These are phyloP conservation scores for Typha latifolia DNA, from an alignment of 176 grass and related monocot species.

Conservation along the genomic window DNA sequence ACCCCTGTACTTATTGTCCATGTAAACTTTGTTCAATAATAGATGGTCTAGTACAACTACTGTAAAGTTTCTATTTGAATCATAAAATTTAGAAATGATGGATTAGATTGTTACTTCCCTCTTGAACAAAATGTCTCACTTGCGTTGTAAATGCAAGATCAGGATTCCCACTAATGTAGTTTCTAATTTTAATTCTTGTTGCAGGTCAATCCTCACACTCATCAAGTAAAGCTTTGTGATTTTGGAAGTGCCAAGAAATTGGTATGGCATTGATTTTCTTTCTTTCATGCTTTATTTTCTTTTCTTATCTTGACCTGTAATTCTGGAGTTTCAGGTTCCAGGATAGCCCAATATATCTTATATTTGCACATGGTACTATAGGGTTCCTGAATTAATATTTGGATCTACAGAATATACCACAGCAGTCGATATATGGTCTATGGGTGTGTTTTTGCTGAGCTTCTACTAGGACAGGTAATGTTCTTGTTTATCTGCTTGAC, in stretches of 20 bases:
- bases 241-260: slow-evolving; percentile 20
- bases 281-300: neutral
- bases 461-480: slow-evolving; percentile 57
- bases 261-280: neutral
- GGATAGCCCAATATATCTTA: slow-evolving; percentile 66
- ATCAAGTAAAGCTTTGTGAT: slow-evolving; percentile 21
- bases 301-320: neutral
- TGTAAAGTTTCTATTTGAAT: too few relatives aligned
- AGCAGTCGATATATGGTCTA: slow-evolving; percentile 61
- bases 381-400: slow-evolving; percentile 58
- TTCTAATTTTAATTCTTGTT: neutral
- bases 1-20: too few relatives aligned
- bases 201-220: slow-evolving; percentile 18
- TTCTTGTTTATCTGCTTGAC: neutral
- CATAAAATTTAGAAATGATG: too few relatives aligned
- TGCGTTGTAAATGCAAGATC: neutral
- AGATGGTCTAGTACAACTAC: too few relatives aligned
- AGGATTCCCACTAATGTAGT: too few relatives aligned
- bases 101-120: neutral
- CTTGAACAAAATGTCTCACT: neutral
- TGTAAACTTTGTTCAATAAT: too few relatives aligned
- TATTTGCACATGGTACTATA: slow-evolving; percentile 62
- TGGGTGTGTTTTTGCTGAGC: slow-evolving; percentile 63
- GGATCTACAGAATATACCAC: slow-evolving; percentile 58
- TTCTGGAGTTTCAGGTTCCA: slow-evolving; percentile 17